Conservation (phyloP, 495 filamentous ascomycete genomes). For the Rostrohypoxylon terebratum region DNA sequence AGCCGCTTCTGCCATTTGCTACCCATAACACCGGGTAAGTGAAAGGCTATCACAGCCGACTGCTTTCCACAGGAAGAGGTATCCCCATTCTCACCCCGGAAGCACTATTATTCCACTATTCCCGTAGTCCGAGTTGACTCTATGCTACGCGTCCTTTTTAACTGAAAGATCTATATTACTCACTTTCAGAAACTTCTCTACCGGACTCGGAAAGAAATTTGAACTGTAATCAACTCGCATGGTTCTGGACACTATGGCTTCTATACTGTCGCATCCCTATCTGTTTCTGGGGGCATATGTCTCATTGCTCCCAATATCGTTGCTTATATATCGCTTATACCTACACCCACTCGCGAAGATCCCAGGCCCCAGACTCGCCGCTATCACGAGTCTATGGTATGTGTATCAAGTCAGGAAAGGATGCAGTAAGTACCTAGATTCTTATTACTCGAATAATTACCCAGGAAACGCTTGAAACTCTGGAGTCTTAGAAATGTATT, state of each 20-base stretch:
- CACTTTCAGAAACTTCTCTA: background rate
- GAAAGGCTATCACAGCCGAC: background rate
- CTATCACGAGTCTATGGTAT: slow-evolving; percentile 56
- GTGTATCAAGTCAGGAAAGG: slow-evolving; percentile 50
- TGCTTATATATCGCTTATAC: slow-evolving; percentile 41
- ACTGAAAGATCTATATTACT: background rate
- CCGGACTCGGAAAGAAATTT: too few species aligned
- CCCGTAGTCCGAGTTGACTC: background rate
- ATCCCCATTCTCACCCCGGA: background rate
- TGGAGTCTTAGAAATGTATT: background rate
- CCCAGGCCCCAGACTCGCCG: slow-evolving; percentile 53
- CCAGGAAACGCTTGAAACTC: too few species aligned
- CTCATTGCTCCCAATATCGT: slow-evolving; percentile 18
- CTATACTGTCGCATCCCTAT: background rate
- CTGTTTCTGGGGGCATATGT: slow-evolving; percentile 19
- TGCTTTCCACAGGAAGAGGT: background rate
- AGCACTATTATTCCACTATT: background rate
- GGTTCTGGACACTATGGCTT: slow-evolving; percentile 16
- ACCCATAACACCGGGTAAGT: background rate
- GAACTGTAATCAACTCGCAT: background rate
- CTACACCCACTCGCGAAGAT: slow-evolving; percentile 52
- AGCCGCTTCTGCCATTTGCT: background rate
- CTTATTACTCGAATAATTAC: too few species aligned
- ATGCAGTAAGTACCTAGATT: slow-evolving; percentile 34
- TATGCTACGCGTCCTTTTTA: background rate